Conservation (phyloP, 768 basidiomycete genomes). For the Serendipita sp. region DNA sequence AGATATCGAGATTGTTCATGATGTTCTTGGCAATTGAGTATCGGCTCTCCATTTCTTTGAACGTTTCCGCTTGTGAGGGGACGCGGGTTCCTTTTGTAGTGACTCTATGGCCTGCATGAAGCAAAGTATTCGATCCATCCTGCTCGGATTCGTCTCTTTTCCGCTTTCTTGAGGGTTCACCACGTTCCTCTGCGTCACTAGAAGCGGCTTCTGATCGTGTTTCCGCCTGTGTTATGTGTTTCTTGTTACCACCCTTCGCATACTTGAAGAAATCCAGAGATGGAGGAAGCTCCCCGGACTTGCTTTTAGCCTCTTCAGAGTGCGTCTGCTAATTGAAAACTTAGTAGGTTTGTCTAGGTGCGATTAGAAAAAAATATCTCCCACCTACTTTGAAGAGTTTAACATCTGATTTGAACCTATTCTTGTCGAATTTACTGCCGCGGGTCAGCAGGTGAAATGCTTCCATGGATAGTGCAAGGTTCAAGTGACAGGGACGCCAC, state of each 20-base stretch:
- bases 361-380: constrained; percentile 3
- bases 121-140: constrained; percentile 14
- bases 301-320: constrained; percentile 5
- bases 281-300: constrained; percentile 32
- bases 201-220: constrained; percentile 13
- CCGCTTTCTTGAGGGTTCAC: constrained; percentile 13
- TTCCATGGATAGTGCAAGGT: constrained; percentile 40
- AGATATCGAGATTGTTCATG: constrained; percentile 43
- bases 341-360: constrained; percentile 11
- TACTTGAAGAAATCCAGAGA: constrained; percentile 92
- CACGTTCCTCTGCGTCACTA: constrained; percentile 15
- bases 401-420: constrained; percentile 51
- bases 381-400: constrained; percentile 45
- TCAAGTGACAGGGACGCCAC: too few species aligned
- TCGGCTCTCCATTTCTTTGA: constrained; percentile 41
- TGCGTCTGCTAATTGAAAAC: not conserved
- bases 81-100: constrained; percentile 57
- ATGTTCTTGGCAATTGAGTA: constrained; percentile 46
- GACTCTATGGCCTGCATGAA: constrained; percentile 41
- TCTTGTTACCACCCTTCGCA: constrained; percentile 31
- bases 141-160: constrained; percentile 12
- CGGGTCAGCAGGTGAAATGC: constrained; percentile 82
- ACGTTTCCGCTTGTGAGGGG: constrained; percentile 41
- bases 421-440: constrained; percentile 77
- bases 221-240: constrained; percentile 20